phyloP scores from a whole-genome alignment of 2,329 filamentous ascomycete species.

The Mariannaea sp. region DNA sequence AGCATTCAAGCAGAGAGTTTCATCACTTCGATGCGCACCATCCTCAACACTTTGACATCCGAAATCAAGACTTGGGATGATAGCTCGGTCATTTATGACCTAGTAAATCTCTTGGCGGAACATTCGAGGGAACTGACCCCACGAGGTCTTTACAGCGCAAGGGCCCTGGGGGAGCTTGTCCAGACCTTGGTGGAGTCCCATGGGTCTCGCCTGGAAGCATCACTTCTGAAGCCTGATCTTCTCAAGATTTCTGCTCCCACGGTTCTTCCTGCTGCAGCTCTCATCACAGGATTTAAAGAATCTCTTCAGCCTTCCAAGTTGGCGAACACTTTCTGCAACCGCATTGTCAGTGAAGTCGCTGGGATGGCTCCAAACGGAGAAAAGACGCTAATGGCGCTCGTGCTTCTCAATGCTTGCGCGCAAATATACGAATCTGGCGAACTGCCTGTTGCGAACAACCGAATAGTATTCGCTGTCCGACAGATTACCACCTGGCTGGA shows the following conservation, averaged over 20 bases:
- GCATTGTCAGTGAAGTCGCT: constrained; percentile 64
- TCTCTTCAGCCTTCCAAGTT: constrained; percentile 53
- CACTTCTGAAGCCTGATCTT: constrained; percentile 51
- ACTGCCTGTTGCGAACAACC: constrained; percentile 65
- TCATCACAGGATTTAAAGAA: constrained; percentile 59
- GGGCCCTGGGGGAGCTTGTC: constrained; percentile 56
- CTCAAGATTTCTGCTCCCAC: constrained; percentile 54
- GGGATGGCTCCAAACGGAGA: constrained; percentile 50
- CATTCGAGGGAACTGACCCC: constrained; percentile 49
- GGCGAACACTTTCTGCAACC: constrained; percentile 61
- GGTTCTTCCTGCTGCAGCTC: constrained; percentile 53
- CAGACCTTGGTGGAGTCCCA: constrained; percentile 53
- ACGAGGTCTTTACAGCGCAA: constrained; percentile 57
- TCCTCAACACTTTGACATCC: constrained; percentile 43
- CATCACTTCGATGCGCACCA: constrained; percentile 46
- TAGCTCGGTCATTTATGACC: constrained; percentile 45
- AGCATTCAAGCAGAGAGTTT: constrained; percentile 50
- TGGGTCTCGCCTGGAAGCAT: constrained; percentile 53
- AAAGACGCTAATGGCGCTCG: constrained; percentile 54
- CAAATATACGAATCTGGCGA: constrained; percentile 57
- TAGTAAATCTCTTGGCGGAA: constrained; percentile 52
- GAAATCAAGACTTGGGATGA: constrained; percentile 47
- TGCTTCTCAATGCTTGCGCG: constrained; percentile 59
- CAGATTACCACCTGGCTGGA: constrained; percentile 76
- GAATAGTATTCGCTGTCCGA: constrained; percentile 81